Percentiles rank a stretch among this genome's conserved stretches.
These are phyloP conservation scores for Starmerella scarabaei DNA, from an alignment of 805 yeast genomes.

Conservation along the genomic window DNA sequence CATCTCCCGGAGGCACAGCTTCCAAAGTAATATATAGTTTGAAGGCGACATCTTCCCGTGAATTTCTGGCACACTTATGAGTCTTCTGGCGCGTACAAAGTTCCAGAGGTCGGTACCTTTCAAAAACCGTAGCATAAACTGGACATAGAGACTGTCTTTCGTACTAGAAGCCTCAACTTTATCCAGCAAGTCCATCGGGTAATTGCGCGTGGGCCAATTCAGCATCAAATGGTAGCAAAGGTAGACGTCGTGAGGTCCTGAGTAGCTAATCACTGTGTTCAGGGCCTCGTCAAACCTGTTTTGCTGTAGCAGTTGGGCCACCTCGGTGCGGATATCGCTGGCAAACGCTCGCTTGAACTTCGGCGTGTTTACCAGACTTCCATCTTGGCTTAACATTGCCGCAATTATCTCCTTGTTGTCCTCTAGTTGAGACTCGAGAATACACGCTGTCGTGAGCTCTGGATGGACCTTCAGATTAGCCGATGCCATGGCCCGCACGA, in stretches of 20 bases:
- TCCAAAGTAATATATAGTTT: constrained; percentile 4
- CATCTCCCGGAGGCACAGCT: background rate
- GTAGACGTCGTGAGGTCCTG: constrained; percentile 3
- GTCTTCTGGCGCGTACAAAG: background rate
- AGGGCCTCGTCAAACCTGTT: background rate
- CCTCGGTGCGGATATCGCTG: background rate
- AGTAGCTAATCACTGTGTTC: background rate
- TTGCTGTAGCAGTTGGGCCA: background rate
- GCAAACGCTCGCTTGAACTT: constrained; percentile 2
- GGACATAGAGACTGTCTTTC: constrained; percentile 2
- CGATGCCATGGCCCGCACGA: constrained; percentile 1
- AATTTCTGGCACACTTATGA: background rate
- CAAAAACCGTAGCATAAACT: constrained; percentile 7
- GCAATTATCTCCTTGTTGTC: background rate
- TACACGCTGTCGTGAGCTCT: constrained; percentile 2
- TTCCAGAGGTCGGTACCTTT: background rate
- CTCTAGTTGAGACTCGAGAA: background rate
- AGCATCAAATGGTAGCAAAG: constrained; percentile 2
- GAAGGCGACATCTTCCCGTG: background rate
- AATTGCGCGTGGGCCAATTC: background rate
- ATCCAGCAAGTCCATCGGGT: background rate
- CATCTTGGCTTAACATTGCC: constrained; percentile 7
- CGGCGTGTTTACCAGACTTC: constrained; percentile 5
- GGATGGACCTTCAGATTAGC: background rate
- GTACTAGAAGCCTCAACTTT: background rate